Percentiles rank a stretch among this genome's conserved stretches.
phyloP scores from a whole-genome alignment of 2,329 filamentous ascomycete genomes.

The Colletotrichum horii region DNA sequence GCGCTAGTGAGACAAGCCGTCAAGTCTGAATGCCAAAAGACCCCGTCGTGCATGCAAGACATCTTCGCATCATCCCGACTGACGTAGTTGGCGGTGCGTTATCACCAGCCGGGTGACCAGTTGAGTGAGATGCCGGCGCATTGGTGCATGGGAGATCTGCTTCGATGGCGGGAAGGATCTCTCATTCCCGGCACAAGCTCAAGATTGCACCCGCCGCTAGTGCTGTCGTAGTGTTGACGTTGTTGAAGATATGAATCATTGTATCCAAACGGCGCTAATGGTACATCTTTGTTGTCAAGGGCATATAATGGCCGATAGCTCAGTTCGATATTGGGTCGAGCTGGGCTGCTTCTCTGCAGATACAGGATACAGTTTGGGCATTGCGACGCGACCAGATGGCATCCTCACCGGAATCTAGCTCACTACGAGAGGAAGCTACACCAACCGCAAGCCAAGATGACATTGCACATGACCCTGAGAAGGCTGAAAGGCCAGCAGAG shows the following conservation, averaged over 20 bases:
- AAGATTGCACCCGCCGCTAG: not conserved
- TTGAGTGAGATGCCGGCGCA: not conserved
- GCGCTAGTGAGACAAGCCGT: not conserved
- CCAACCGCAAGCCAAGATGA: not conserved
- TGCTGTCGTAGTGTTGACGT: not conserved
- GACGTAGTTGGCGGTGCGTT: not conserved
- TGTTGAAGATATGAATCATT: not conserved
- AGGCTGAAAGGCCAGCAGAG: not conserved
- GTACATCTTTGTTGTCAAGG: not conserved
- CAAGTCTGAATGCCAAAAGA: not conserved
- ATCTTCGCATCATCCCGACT: not conserved
- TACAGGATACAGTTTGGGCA: not conserved
- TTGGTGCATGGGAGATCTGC: not conserved
- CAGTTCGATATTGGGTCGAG: fast-evolving
- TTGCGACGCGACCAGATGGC: not conserved
- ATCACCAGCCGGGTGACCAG: not conserved
- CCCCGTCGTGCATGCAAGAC: not conserved
- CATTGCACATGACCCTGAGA: not conserved
- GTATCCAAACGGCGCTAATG: not conserved
- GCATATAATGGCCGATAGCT: not conserved
- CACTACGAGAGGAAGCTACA: not conserved
- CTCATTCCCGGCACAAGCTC: not conserved
- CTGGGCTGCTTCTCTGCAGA: not conserved
- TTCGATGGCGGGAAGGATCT: not conserved
- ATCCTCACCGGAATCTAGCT: not conserved